Base-by-base conservation (phyloP, 352 stramenopile species). In the Lagenidium giganteum region DNA sequence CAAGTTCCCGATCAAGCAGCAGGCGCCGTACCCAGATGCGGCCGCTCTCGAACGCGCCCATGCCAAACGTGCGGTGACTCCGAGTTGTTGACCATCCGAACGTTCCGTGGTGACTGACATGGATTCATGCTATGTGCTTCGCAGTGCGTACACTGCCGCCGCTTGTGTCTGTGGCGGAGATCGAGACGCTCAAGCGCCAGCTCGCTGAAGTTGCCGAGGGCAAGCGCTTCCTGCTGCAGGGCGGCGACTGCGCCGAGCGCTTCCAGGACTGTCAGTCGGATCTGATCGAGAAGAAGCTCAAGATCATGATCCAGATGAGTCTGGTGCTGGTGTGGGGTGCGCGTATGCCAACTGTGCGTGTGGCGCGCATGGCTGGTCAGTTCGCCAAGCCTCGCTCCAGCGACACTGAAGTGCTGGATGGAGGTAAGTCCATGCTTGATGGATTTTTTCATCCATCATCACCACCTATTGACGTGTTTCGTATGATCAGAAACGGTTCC, bases 161-260 rank as follows among this genome's bases (percentile, higher is more conserved):
- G 2, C 71, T 99, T 7, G 96, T 99, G 43, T 98, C 97, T 51
- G 90, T 97, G 44, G 89, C 86, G 44, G 96, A 99, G 71, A 96
- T 99, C 18, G 83, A 96, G 36, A 57, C 47, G 12, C 55, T 96
- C 13, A 88, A 87, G 47, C 76, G 90, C 53, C 76, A 97, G 47
- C 57, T 98, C 35, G 93, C 89, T 1, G 85, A 96, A 31, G 96
- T 97, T 13, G 96, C 92, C 17, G 81, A 89, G 43, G 96, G 96
- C 34, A 96, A 99, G 64, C 92, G 95, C 45, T 99, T 99, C 64
- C 61, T 99, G 35, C 71, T 99, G 44, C 98, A 99, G 75, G 96
- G 96, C 32, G 96, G 96, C 14, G 96, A 99, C 78, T 99, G 96
- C 67, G 96, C 96, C 34, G 96, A 99, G 75, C 79, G 84, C 25